Evolutionary conservation across 2,329 filamentous ascomycete genomes (phyloP), one percentile per base, ranked within the genome.

Genomic region (Trichoderma sp.): DNA sequence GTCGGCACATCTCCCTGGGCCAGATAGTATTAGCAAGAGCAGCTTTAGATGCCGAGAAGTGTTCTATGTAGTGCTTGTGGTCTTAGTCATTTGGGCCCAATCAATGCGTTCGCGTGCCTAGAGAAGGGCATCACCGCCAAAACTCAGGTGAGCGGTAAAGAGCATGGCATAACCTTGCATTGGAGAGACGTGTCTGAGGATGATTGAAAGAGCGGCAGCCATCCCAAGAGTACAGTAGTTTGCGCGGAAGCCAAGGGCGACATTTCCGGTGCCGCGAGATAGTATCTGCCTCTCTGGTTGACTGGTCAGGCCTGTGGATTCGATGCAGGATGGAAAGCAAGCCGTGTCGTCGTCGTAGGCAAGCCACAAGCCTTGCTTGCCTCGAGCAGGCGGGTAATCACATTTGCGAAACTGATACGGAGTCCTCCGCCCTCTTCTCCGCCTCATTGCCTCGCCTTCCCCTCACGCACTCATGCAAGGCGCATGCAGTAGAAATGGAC

Each of bases 401-500:
- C 45, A 53, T 8, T 45, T 24, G 38, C 53, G 29, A 27, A 38
- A 56, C 35, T 41, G 33, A 71, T 56, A 62, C 50, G 53, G 33
- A 71, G 67, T 33, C 27, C 16, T 53, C n/a, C 27, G n/a, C n/a
- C 56, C 65, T 18, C 24, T 24, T 73, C 71, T 73, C 60, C 71
- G 60, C 71, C 60, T 73, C 31, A 29, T 35, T 21, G 31, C 60
- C 41, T 56, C 21, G 60, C 27, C 71, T 65, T 73, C 71, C 71
- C 71, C 71, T 65, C 71, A 41, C 60, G 59, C 38, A 33, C 35
- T 71, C 60, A 64, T 73, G 71, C 60, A 65, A 56, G 69, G 69
- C 59, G 29, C 21, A 72, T 72, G 69, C 69, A 65, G 35, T 29
- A 18, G 59, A 50, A 11, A 71, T 59, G 53, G 24, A 45, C 29